These are phyloP conservation scores for Aspergillus persii DNA, from an alignment of 2,329 filamentous ascomycete genomes.

Conservation along the genomic window DNA sequence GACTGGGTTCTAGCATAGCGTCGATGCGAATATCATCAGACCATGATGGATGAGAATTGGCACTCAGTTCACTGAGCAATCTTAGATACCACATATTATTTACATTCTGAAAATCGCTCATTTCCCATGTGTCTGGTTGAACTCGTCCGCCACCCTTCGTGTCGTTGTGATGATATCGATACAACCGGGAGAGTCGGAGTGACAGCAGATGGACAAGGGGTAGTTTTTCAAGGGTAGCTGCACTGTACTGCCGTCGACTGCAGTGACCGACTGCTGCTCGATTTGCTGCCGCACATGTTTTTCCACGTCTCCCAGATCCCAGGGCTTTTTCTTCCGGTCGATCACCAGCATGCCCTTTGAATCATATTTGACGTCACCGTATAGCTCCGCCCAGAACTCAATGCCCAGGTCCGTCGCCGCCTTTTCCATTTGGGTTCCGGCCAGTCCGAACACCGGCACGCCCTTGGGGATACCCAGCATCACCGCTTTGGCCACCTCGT, in stretches of 20 bases:
- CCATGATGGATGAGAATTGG: too few relatives aligned
- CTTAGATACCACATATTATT: not conserved
- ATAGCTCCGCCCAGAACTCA: constrained; percentile 55
- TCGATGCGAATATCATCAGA: too few relatives aligned
- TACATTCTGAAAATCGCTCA: not conserved
- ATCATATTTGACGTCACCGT: constrained; percentile 57
- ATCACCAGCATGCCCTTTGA: constrained; percentile 52
- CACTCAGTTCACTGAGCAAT: too few relatives aligned
- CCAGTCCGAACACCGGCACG: constrained; percentile 53
- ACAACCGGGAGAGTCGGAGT: constrained; percentile 49
- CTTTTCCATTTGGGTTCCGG: constrained; percentile 55
- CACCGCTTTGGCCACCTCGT: constrained; percentile 52
- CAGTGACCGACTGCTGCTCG: constrained; percentile 41
- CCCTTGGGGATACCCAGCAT: constrained; percentile 53
- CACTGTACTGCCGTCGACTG: constrained; percentile 41
- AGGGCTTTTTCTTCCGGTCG: constrained; percentile 58
- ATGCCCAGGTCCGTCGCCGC: constrained; percentile 54
- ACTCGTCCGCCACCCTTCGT: constrained; percentile 41
- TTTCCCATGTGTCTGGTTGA: constrained; percentile 35
- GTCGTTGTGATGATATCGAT: constrained; percentile 45
- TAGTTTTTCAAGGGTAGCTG: constrained; percentile 42
- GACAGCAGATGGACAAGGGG: constrained; percentile 46
- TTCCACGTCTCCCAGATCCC: constrained; percentile 40
- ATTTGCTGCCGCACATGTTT: constrained; percentile 45
- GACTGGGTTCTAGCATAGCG: too few relatives aligned